Evolutionary conservation across 495 filamentous ascomycete species (phyloP).

Genomic region (Annulohypoxylon maeteangense): DNA sequence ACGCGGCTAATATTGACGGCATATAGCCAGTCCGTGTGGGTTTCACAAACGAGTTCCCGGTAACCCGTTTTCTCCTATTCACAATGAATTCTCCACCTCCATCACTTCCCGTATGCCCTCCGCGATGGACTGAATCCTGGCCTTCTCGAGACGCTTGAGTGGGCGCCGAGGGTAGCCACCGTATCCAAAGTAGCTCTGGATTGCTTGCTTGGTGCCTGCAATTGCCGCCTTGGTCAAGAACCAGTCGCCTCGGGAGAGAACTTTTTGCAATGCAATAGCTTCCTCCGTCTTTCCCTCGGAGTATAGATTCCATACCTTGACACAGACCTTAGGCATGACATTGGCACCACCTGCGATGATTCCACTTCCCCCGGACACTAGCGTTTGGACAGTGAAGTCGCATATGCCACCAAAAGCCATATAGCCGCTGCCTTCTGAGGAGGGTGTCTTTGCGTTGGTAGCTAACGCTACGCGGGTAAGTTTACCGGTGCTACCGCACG

Average conservation of each 20-base stretch:
- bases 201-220: slow-evolving; percentile 85
- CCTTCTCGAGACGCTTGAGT: slow-evolving; percentile 72
- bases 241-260: slow-evolving; percentile 83
- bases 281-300: slow-evolving; percentile 76
- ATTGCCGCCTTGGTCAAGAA: slow-evolving; percentile 86
- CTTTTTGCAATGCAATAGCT: slow-evolving; percentile 76
- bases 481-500: slow-evolving; percentile 90
- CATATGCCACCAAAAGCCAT: slow-evolving; percentile 91
- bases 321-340: slow-evolving; percentile 83
- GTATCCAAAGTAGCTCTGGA: slow-evolving; percentile 86
- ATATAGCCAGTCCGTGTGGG: slow-evolving; percentile 40
- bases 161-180: slow-evolving; percentile 81
- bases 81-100: slow-evolving; percentile 63
- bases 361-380: slow-evolving; percentile 80
- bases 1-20: slow-evolving; percentile 43
- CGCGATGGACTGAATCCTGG: slow-evolving; percentile 69
- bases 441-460: slow-evolving; percentile 76
- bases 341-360: slow-evolving; percentile 91
- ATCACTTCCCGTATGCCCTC: slow-evolving; percentile 78
- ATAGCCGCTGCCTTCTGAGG: slow-evolving; percentile 72
- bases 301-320: slow-evolving; percentile 84
- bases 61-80: slow-evolving; percentile 39
- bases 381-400: slow-evolving; percentile 86
- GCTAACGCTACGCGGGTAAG: slow-evolving; percentile 83
- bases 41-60: slow-evolving; percentile 32